Evolutionary conservation across 2,329 filamentous ascomycete species (phyloP).

Genomic region (Seiridium unicorne): DNA sequence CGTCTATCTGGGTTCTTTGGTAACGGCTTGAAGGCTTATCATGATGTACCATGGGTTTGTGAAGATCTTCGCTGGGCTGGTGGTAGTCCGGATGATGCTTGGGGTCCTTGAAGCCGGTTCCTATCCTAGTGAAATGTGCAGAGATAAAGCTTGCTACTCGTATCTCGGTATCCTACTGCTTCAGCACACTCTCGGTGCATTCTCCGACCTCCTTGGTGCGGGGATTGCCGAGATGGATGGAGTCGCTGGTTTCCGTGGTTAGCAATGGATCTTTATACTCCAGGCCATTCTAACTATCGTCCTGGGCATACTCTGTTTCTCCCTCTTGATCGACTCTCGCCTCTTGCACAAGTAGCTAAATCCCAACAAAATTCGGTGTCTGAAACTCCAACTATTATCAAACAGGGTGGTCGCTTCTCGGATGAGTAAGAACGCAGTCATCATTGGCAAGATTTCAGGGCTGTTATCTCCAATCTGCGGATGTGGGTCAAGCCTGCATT

Average conservation of each 20-base stretch:
- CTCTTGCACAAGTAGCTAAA: constrained; percentile 33
- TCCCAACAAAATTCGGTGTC: constrained; percentile 31
- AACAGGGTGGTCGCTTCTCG: constrained; percentile 13
- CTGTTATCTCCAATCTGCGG: constrained; percentile 13
- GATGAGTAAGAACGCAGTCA: background rate
- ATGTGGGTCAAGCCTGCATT: constrained; percentile 14
- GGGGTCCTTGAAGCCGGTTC: constrained; percentile 30
- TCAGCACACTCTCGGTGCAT: constrained; percentile 65
- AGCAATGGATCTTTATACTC: constrained; percentile 47
- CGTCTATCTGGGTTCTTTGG: constrained; percentile 63
- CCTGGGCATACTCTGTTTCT: constrained; percentile 58
- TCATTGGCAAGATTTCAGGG: constrained; percentile 9
- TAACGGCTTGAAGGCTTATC: constrained; percentile 43
- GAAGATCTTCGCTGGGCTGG: constrained; percentile 24
- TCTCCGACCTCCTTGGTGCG: constrained; percentile 46
- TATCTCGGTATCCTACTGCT: constrained; percentile 27
- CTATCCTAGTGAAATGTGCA: constrained; percentile 31
- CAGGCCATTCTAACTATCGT: constrained; percentile 59
- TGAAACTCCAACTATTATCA: constrained; percentile 27
- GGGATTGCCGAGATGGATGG: constrained; percentile 48
- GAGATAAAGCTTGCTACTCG: constrained; percentile 19
- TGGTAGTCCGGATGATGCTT: constrained; percentile 27
- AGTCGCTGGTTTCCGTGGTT: constrained; percentile 39
- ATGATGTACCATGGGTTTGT: constrained; percentile 25
- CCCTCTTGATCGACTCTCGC: constrained; percentile 8